Evolutionary conservation across 352 stramenopile species (phyloP).

Genomic region (Saprolegnia diclina): DNA sequence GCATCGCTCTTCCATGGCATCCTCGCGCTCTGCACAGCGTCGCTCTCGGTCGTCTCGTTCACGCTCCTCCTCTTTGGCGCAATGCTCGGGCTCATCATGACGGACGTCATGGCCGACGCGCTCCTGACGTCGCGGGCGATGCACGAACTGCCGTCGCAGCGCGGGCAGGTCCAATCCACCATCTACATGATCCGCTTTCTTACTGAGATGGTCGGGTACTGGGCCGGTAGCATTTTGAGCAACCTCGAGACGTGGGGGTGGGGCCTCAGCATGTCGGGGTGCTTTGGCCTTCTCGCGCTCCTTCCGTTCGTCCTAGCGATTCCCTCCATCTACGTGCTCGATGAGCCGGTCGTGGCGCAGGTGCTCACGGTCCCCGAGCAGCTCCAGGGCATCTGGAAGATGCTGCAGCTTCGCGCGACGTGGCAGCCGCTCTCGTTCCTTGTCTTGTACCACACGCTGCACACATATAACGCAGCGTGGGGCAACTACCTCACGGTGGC

Average conservation of each 20-base stretch:
- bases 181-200: constrained; percentile 75
- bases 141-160: constrained; percentile 34
- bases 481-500: constrained; percentile 73
- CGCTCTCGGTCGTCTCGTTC: constrained; percentile 54
- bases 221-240: constrained; percentile 52
- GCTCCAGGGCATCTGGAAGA: constrained; percentile 41
- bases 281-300: constrained; percentile 56
- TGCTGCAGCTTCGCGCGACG: constrained; percentile 60
- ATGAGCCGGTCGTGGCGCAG: constrained; percentile 40
- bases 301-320: constrained; percentile 53
- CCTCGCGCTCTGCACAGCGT: constrained; percentile 36
- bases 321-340: constrained; percentile 47
- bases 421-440: constrained; percentile 75
- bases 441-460: constrained; percentile 48
- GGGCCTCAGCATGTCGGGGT: constrained; percentile 51
- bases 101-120: constrained; percentile 76
- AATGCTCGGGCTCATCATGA: constrained; percentile 72
- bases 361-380: constrained; percentile 37
- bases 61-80: constrained; percentile 58
- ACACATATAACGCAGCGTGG: constrained; percentile 74
- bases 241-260: constrained; percentile 51
- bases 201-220: constrained; percentile 75
- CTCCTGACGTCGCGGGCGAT: constrained; percentile 61
- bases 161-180: constrained; percentile 48
- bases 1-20: constrained; percentile 54